Conservation (phyloP, 2,329 filamentous ascomycete genomes). For the Orbilia ellipsospora region DNA sequence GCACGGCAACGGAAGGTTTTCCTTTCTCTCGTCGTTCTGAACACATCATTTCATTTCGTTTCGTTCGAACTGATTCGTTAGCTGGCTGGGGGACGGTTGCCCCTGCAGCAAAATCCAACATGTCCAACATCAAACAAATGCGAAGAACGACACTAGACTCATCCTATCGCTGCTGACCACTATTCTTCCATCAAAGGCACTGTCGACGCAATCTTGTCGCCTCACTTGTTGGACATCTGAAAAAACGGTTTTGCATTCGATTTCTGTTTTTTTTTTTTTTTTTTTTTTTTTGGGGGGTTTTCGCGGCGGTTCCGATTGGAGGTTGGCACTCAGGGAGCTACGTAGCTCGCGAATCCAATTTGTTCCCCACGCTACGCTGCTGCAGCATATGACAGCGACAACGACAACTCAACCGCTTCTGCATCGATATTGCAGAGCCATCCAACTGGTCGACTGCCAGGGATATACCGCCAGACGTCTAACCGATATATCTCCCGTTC, state of each 20-base stretch:
- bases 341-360: not conserved
- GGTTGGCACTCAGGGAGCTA: not conserved
- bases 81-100: conserved; percentile 1
- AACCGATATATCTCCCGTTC: not conserved
- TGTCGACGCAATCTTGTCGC: conserved; percentile 2
- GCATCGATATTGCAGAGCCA: not conserved
- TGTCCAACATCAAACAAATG: conserved; percentile 12
- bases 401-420: no score
- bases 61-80: no score
- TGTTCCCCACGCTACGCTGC: not conserved
- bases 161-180: no score
- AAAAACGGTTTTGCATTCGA: no score
- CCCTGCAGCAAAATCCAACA: conserved; percentile 46
- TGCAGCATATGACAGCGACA: conserved; percentile 7
- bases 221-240: not conserved
- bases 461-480: not conserved
- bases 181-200: not conserved
- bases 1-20: conserved; percentile 32
- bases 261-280: not conserved
- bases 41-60: not conserved
- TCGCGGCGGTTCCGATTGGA: conserved; percentile 17
- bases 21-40: not conserved
- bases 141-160: not conserved
- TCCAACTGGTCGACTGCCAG: not conserved
- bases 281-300: not conserved